Evolutionary conservation across 208 protist genomes (phyloP).

Genomic region (Acanthamoeba comandoni): DNA sequence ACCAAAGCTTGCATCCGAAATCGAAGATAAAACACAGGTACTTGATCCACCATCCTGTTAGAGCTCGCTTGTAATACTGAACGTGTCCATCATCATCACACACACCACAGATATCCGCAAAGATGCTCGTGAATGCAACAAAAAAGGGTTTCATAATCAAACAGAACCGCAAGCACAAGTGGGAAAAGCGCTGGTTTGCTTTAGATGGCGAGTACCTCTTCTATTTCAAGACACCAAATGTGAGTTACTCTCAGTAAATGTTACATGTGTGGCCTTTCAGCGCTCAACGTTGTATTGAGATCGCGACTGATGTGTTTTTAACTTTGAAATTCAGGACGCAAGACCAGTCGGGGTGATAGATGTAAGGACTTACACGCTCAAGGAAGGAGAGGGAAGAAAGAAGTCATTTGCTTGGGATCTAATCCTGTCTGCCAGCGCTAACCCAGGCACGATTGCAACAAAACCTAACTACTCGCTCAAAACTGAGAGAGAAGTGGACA

Average conservation of each 20-base stretch:
- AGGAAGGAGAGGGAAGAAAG: slow-evolving; percentile 52
- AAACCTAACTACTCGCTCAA: slow-evolving; percentile 63
- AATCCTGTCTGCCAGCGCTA: slow-evolving; percentile 60
- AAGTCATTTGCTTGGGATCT: slow-evolving; percentile 65
- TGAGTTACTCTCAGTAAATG: not conserved
- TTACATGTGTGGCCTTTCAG: too few species aligned
- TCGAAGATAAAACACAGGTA: not conserved
- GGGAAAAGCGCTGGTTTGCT: slow-evolving; percentile 62
- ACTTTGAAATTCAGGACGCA: not conserved
- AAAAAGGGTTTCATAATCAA: slow-evolving; percentile 26
- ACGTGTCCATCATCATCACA: not conserved
- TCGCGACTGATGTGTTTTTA: not conserved
- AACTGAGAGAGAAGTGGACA: slow-evolving; percentile 33
- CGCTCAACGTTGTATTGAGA: too few species aligned
- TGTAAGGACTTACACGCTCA: slow-evolving; percentile 34
- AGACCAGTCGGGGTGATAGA: slow-evolving; percentile 28
- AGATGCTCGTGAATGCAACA: too few species aligned
- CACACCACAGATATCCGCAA: too few species aligned
- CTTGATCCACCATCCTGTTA: not conserved
- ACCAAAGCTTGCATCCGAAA: not conserved
- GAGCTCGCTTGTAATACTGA: not conserved
- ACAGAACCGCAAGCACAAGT: slow-evolving; percentile 49
- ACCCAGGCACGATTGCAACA: not conserved
- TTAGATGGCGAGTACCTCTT: slow-evolving; percentile 37
- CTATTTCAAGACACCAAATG: slow-evolving; percentile 33